Percentiles rank a stretch among this genome's conserved stretches.
phyloP scores from a whole-genome alignment of 208 protist genomes.

The Angomonas deanei region DNA sequence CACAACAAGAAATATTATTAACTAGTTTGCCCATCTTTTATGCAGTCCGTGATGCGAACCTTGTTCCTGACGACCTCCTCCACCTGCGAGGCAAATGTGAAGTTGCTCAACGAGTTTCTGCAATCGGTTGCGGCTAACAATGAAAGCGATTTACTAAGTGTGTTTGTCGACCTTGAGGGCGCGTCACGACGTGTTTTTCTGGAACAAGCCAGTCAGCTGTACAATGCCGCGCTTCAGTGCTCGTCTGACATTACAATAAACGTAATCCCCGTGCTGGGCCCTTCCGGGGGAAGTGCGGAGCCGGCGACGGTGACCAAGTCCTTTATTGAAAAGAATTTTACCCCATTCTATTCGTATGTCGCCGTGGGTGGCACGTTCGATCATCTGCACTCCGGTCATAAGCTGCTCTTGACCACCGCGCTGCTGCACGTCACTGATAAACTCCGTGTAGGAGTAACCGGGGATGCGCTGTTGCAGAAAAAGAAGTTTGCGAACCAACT shows the following conservation, averaged over 20 bases:
- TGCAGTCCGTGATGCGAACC: neutral
- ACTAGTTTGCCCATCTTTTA: no score
- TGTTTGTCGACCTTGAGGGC: slow-evolving; percentile 50
- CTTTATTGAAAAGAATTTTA: slow-evolving; percentile 18
- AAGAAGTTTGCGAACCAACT: slow-evolving; percentile 69
- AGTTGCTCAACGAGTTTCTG: slow-evolving; percentile 18
- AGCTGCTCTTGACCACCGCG: slow-evolving; percentile 77
- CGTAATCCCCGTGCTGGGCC: slow-evolving; percentile 47
- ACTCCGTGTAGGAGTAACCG: slow-evolving; percentile 71
- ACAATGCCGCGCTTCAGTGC: slow-evolving; percentile 39
- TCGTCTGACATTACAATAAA: slow-evolving; percentile 32
- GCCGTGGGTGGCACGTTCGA: slow-evolving; percentile 90
- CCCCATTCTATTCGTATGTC: slow-evolving; percentile 60
- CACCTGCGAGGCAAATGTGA: slow-evolving; percentile 23
- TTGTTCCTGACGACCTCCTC: slow-evolving; percentile 8
- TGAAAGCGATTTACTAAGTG: slow-evolving; percentile 9
- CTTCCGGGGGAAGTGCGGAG: neutral
- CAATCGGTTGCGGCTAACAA: slow-evolving; percentile 9
- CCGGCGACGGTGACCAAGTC: neutral
- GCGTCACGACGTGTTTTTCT: slow-evolving; percentile 47
- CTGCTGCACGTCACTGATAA: slow-evolving; percentile 47
- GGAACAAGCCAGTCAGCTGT: slow-evolving; percentile 52
- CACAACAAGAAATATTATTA: no score
- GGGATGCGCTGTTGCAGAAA: slow-evolving; percentile 38
- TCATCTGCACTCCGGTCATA: slow-evolving; percentile 84